These are phyloP conservation scores for Physcomitrellopsis africana DNA, from an alignment of 225 moss, liverwort and hornwort genomes.

Conservation along the genomic window DNA sequence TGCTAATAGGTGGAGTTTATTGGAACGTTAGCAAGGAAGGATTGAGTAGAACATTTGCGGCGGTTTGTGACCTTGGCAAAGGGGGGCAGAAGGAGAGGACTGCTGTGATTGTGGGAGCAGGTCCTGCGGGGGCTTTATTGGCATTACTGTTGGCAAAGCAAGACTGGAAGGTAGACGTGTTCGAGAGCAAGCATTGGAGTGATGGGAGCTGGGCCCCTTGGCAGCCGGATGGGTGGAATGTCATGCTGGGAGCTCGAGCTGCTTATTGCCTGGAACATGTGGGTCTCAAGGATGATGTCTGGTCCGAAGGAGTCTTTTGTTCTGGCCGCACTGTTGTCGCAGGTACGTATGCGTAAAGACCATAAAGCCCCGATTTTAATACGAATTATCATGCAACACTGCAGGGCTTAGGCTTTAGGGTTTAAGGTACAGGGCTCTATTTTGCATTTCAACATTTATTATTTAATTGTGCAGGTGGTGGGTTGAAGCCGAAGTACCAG, in stretches of 20 bases:
- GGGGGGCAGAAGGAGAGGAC: slow-evolving; percentile 25
- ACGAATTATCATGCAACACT: too few species aligned
- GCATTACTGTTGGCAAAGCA: slow-evolving; percentile 60
- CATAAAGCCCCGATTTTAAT: not conserved
- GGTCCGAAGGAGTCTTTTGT: slow-evolving; percentile 59
- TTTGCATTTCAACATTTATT: not conserved
- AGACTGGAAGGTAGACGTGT: slow-evolving; percentile 66
- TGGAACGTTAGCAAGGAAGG: not conserved
- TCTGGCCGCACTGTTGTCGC: slow-evolving; percentile 53
- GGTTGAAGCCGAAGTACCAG: slow-evolving; percentile 54
- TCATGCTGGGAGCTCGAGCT: slow-evolving; percentile 67
- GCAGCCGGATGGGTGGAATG: slow-evolving; percentile 56
- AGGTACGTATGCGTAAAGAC: slow-evolving; percentile 31
- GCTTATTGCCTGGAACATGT: slow-evolving; percentile 49
- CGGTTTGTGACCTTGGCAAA: slow-evolving; percentile 7
- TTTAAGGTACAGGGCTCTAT: not conserved
- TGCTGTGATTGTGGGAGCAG: slow-evolving; percentile 64
- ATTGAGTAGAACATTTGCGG: not conserved
- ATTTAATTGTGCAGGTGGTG: slow-evolving; percentile 40
- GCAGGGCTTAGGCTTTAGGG: slow-evolving; percentile 24
- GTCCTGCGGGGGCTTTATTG: slow-evolving; percentile 63
- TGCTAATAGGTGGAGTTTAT: slow-evolving; percentile 14
- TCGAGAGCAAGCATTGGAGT: slow-evolving; percentile 53
- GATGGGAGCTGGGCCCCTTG: slow-evolving; percentile 48
- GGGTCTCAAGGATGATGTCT: slow-evolving; percentile 61